Conservation (phyloP, 768 basidiomycete genomes). For the Boletus sp. region DNA sequence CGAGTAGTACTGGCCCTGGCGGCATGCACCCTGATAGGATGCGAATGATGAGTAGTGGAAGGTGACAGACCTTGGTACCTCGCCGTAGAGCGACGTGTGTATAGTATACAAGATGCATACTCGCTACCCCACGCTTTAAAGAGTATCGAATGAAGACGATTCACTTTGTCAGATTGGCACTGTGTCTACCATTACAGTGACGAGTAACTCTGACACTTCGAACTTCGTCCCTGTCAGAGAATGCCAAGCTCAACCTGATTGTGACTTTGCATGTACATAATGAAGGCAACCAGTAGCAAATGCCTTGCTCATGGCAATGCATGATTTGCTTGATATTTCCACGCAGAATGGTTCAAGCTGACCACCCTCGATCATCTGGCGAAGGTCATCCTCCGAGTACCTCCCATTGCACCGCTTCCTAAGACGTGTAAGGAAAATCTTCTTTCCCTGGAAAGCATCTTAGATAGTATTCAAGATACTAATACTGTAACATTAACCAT, state of each 20-base stretch:
- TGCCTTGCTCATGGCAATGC: conserved; percentile 15
- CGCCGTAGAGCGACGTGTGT: neutral
- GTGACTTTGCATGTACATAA: conserved; percentile 9
- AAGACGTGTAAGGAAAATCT: conserved; percentile 35
- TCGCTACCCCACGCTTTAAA: neutral
- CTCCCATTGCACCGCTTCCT: conserved; percentile 33
- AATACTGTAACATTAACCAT: conserved; percentile 2
- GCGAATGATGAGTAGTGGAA: conserved; percentile 62
- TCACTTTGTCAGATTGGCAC: neutral
- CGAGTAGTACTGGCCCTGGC: conserved; percentile 47
- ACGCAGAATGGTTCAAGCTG: conserved; percentile 46
- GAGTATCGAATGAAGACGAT: neutral
- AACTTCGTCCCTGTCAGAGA: neutral
- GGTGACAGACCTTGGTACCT: conserved; percentile 8
- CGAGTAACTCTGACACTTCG: neutral
- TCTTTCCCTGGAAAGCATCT: conserved; percentile 26
- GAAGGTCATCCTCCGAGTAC: conserved; percentile 34
- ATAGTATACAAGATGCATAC: neutral
- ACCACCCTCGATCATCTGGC: conserved; percentile 36
- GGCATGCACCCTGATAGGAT: conserved; percentile 83
- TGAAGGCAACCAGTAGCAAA: conserved; percentile 23
- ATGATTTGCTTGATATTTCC: conserved; percentile 31
- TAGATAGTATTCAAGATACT: neutral
- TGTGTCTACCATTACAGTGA: neutral
- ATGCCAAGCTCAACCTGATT: neutral